Percentiles rank a stretch among this genome's conserved stretches.
Conservation (phyloP, 2,329 filamentous ascomycete genomes). For the Trichoderma aggressivum region DNA sequence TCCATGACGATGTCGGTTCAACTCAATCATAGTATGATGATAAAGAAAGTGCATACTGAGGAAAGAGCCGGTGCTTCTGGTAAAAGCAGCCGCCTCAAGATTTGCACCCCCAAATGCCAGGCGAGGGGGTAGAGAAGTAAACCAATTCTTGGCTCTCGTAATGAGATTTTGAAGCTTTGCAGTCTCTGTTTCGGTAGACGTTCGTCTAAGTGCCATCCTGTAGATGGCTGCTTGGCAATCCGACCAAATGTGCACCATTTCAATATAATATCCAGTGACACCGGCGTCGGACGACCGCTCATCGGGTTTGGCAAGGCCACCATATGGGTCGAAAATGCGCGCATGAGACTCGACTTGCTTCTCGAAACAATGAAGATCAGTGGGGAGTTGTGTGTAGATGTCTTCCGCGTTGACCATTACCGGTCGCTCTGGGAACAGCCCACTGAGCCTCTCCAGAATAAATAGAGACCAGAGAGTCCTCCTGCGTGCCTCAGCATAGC, state of each 20-base stretch:
- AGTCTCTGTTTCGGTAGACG: conserved; percentile 28
- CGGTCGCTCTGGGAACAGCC: conserved; percentile 51
- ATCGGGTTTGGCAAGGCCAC: conserved; percentile 21
- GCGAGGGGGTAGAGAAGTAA: conserved; percentile 50
- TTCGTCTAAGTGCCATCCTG: conserved; percentile 32
- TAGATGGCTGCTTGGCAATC: conserved; percentile 60
- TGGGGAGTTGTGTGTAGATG: conserved; percentile 64
- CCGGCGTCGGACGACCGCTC: conserved; percentile 46
- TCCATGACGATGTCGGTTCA: conserved; percentile 58
- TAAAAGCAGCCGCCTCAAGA: conserved; percentile 52
- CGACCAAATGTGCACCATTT: conserved; percentile 63
- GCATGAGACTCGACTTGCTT: conserved; percentile 53
- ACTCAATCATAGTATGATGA: conserved; percentile 59
- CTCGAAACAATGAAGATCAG: conserved; percentile 59
- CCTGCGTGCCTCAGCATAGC: conserved; percentile 63
- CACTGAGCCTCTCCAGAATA: conserved; percentile 64
- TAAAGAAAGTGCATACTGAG: conserved; percentile 66
- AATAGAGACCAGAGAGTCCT: conserved; percentile 72
- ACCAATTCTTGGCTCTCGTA: conserved; percentile 57
- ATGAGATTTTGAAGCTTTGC: conserved; percentile 45
- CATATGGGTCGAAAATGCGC: conserved; percentile 58
- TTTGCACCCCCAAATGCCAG: conserved; percentile 55
- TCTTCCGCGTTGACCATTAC: conserved; percentile 61
- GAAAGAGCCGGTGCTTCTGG: conserved; percentile 54
- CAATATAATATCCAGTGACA: conserved; percentile 60